These are phyloP conservation scores for Acaromyces ingoldii DNA, from an alignment of 1,284 basidiomycete genomes.

Conservation along the genomic window DNA sequence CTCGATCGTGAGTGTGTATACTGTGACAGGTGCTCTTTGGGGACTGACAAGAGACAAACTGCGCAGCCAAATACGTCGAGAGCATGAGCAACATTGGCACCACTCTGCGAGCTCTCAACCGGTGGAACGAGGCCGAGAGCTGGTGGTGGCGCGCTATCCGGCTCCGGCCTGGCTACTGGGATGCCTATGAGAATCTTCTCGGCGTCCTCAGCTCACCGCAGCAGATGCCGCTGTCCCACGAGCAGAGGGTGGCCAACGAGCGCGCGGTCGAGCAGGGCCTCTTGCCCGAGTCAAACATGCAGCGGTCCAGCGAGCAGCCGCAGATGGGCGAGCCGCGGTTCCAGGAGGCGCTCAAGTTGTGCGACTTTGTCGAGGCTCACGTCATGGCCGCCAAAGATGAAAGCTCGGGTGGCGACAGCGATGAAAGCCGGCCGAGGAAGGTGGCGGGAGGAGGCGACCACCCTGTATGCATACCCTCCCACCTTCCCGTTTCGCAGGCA, in stretches of 20 bases:
- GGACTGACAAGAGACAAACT: too few relatives aligned
- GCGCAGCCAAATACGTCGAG: constrained; percentile 54
- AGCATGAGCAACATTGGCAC: constrained; percentile 57
- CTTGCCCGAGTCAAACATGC: neutral
- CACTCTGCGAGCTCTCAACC: constrained; percentile 54
- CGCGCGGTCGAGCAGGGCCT: neutral
- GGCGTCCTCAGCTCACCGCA: constrained; percentile 53
- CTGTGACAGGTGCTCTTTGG: too few relatives aligned
- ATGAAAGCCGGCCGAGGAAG: constrained; percentile 4
- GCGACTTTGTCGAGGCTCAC: constrained; percentile 46
- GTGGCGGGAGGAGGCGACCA: constrained; percentile 2
- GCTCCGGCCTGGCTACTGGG: constrained; percentile 54
- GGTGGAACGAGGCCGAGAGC: constrained; percentile 52
- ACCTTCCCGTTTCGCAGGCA: constrained; percentile 50
- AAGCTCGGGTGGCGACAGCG: neutral
- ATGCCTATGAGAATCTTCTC: constrained; percentile 55
- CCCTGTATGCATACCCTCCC: constrained; percentile 24
- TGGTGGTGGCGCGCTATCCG: constrained; percentile 57
- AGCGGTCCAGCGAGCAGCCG: neutral
- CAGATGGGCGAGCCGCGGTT: constrained; percentile 34
- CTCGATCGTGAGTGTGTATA: too few relatives aligned
- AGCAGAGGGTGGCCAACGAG: constrained; percentile 1
- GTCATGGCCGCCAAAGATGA: constrained; percentile 16
- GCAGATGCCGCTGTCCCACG: neutral
- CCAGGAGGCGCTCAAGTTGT: constrained; percentile 51